Percentiles rank a stretch among this genome's conserved stretches.
phyloP scores from a whole-genome alignment of 306 rosid species.

The Sicyos edulis region DNA sequence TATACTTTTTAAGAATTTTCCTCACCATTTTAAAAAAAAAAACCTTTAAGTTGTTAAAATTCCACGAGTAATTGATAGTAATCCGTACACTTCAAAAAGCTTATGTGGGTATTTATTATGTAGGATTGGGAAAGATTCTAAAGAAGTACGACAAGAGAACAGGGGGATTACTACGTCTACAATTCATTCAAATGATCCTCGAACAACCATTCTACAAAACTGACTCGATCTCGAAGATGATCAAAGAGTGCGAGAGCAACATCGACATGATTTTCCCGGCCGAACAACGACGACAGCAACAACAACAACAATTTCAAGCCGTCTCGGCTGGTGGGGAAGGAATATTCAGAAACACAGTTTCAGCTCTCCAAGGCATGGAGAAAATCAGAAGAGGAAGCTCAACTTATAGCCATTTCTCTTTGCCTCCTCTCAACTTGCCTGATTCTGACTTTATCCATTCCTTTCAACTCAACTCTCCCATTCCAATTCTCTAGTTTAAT shows the following conservation, averaged over 20 bases:
- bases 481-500: slow-evolving; percentile 40
- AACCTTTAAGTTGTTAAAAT: no score
- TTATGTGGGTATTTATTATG: neutral
- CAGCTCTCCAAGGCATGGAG: slow-evolving; percentile 76
- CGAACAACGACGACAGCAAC: slow-evolving; percentile 36
- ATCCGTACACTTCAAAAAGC: no score
- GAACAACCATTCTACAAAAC: slow-evolving; percentile 81
- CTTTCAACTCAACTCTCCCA: slow-evolving; percentile 52
- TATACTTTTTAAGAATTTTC: no score
- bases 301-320: slow-evolving; percentile 1
- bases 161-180: slow-evolving; percentile 55
- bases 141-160: slow-evolving; percentile 90
- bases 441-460: slow-evolving; percentile 56
- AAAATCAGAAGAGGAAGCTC: slow-evolving; percentile 80
- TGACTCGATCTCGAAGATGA: slow-evolving; percentile 65
- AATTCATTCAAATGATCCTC: slow-evolving; percentile 68
- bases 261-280: slow-evolving; percentile 63
- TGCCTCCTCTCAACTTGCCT: slow-evolving; percentile 72
- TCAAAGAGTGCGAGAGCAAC: slow-evolving; percentile 67
- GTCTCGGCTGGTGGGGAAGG: slow-evolving; percentile 54
- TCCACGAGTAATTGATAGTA: no score
- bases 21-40: no score
- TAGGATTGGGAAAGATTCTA: slow-evolving; percentile 83
- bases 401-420: slow-evolving; percentile 61
- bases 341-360: slow-evolving; percentile 67